Evolutionary conservation across 176 grass and related monocot species (phyloP).

Genomic region (Zoysia pacifica): DNA sequence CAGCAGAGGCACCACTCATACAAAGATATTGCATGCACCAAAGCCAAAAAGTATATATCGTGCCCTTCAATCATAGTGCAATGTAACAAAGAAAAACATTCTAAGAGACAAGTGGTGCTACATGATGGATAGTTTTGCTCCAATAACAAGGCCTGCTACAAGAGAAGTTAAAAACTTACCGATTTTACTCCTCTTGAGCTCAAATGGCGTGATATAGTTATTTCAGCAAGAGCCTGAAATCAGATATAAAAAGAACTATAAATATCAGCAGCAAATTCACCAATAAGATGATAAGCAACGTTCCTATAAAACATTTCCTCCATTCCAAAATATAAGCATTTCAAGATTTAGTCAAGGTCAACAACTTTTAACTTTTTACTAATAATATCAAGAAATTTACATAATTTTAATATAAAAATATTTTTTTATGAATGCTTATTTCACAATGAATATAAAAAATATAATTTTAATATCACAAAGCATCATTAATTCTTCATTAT

Average conservation of each 20-base stretch:
- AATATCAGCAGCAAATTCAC: no score
- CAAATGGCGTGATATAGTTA: conserved; percentile 82
- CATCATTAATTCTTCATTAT: no score
- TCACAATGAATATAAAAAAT: no score
- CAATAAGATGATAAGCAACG: no score
- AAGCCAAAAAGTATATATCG: conserved; percentile 5
- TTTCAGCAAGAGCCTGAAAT: conserved; percentile 84
- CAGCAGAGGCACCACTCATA: neutral
- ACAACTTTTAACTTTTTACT: no score
- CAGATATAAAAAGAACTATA: conserved; percentile 8
- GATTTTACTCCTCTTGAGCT: conserved; percentile 67
- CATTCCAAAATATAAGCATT: no score
- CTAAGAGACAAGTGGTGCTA: neutral
- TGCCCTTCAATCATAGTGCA: conserved; percentile 3
- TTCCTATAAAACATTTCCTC: no score
- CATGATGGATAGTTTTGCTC: neutral
- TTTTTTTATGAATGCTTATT: no score
- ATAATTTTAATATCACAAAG: no score
- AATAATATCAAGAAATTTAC: no score
- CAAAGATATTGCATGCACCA: conserved; percentile 13
- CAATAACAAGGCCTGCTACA: neutral
- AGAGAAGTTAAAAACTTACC: conserved; percentile 45
- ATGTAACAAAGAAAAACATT: neutral
- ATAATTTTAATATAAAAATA: no score
- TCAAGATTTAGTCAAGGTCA: no score